Percentiles rank a stretch among this genome's conserved stretches.
phyloP scores from a whole-genome alignment of 2,329 filamentous ascomycete species.

The Dactylellina sp. region DNA sequence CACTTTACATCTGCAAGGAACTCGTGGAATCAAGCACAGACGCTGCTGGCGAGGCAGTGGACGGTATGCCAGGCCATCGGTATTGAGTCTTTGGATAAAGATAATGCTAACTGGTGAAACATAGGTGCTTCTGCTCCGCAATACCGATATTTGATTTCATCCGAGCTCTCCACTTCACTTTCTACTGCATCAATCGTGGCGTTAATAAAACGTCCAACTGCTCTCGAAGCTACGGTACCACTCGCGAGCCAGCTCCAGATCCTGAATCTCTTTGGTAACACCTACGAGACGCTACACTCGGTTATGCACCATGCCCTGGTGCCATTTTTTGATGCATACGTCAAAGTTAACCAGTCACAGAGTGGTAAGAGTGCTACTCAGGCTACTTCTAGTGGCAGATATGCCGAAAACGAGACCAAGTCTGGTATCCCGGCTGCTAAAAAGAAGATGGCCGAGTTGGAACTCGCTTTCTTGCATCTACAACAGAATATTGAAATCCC shows the following conservation, averaged over 20 bases:
- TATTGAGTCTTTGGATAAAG: neutral
- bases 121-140: constrained; percentile 50
- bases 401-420: constrained; percentile 53
- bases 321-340: constrained; percentile 97
- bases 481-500: constrained; percentile 99
- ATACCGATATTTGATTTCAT: constrained; percentile 83
- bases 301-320: constrained; percentile 90
- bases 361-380: constrained; percentile 47
- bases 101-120: neutral
- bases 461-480: constrained; percentile 87
- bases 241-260: constrained; percentile 91
- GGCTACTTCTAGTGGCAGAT: constrained; percentile 76
- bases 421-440: constrained; percentile 91
- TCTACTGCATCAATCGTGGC: constrained; percentile 88
- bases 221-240: constrained; percentile 84
- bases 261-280: constrained; percentile 86
- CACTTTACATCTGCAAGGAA: constrained; percentile 92
- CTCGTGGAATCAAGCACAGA: constrained; percentile 65
- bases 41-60: constrained; percentile 36
- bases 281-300: constrained; percentile 92
- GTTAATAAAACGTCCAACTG: constrained; percentile 87
- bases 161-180: constrained; percentile 81
- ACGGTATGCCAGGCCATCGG: constrained; percentile 12
- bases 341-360: constrained; percentile 78
- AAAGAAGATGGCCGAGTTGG: constrained; percentile 94